Evolutionary conservation across 2,329 filamentous ascomycete species (phyloP).

Genomic region (Magnaporthiopsis rhizophila): DNA sequence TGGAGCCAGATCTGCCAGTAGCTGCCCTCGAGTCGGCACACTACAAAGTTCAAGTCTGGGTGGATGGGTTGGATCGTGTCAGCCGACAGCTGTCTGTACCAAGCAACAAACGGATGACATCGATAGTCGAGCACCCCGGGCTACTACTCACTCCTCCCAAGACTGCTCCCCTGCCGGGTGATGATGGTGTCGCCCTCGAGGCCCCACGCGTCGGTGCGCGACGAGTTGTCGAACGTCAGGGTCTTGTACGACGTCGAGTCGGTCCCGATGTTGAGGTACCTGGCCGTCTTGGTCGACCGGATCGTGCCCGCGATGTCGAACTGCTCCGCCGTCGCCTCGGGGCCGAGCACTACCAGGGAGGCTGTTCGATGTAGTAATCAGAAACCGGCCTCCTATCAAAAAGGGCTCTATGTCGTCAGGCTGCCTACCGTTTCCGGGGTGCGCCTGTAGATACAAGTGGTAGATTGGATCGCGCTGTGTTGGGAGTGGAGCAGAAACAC

Average conservation of each 20-base stretch:
- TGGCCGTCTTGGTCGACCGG: slow-evolving; percentile 37
- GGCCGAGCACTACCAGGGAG: slow-evolving; percentile 40
- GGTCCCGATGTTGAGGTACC: slow-evolving; percentile 38
- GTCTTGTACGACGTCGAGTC: slow-evolving; percentile 43
- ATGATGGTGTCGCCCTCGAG: slow-evolving; percentile 38
- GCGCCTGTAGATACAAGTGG: slow-evolving; percentile 43
- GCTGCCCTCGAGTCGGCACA: slow-evolving; percentile 31
- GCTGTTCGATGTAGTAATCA: slow-evolving; percentile 15
- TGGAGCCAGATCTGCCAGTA: slow-evolving; percentile 46
- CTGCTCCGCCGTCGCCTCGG: slow-evolving; percentile 38
- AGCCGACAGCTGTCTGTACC: too few species aligned
- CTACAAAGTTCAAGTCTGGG: slow-evolving; percentile 42
- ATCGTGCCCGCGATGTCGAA: slow-evolving; percentile 42
- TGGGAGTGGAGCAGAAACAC: neutral
- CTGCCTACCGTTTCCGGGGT: slow-evolving; percentile 29
- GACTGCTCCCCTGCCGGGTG: slow-evolving; percentile 33
- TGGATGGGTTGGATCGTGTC: neutral
- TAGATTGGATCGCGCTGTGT: slow-evolving; percentile 34
- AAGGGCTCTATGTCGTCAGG: too few species aligned
- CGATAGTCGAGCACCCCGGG: neutral
- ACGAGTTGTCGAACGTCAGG: slow-evolving; percentile 33
- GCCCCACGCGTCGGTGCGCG: slow-evolving; percentile 39
- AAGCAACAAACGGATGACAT: neutral
- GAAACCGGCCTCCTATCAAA: too few species aligned
- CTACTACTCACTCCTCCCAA: slow-evolving; percentile 29